phyloP scores from a whole-genome alignment of 306 rosid genomes.

The Coriaria nepalensis region DNA sequence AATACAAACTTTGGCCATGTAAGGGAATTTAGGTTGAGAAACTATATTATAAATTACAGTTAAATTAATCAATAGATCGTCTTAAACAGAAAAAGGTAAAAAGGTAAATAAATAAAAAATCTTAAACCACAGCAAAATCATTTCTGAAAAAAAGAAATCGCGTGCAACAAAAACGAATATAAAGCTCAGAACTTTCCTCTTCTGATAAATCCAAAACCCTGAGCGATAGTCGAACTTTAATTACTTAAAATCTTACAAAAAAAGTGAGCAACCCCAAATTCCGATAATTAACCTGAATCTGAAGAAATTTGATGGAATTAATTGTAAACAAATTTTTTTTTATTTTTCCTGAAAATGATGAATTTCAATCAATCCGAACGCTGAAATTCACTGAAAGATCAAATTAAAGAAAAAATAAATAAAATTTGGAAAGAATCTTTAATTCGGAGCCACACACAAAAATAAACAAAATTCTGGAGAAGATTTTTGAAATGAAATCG shows the following conservation, averaged over 20 bases:
- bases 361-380: neutral
- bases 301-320: too few relatives aligned
- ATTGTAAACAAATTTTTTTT: neutral
- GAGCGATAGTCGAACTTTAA: constrained; percentile 10
- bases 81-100: neutral
- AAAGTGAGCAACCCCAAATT: too few relatives aligned
- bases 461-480: constrained; percentile 16
- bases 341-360: too few relatives aligned
- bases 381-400: constrained; percentile 7
- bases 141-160: constrained; percentile 1
- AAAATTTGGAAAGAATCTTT: constrained; percentile 6
- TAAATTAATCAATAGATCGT: too few relatives aligned
- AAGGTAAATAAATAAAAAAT: neutral
- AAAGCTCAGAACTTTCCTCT: too few relatives aligned
- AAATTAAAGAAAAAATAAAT: constrained; percentile 9
- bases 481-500: constrained; percentile 15
- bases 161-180: constrained; percentile 3
- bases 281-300: too few relatives aligned
- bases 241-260: neutral
- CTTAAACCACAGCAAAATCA: constrained; percentile 32
- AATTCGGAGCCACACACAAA: neutral
- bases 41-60: too few relatives aligned
- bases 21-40: too few relatives aligned
- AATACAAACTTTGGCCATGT: too few relatives aligned
- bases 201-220: constrained; percentile 27